phyloP scores from a whole-genome alignment of 768 basidiomycete genomes.

The Amanita pallidorosea region DNA sequence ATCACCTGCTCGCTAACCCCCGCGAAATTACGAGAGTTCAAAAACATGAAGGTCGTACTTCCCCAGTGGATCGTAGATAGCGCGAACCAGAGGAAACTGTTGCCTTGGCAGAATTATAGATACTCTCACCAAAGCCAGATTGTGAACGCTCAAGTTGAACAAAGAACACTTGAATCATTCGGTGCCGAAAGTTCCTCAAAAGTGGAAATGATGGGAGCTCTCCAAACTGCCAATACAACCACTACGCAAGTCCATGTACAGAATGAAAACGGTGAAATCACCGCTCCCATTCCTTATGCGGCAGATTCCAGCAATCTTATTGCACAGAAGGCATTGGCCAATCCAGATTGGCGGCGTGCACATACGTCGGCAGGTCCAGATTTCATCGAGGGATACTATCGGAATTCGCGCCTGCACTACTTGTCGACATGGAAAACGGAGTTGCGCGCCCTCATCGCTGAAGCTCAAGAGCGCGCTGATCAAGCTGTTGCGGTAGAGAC shows the following conservation, averaged over 20 bases:
- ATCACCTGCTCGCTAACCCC: conserved; percentile 87
- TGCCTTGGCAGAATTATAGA: conserved; percentile 74
- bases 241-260: neutral
- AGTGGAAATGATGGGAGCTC: neutral
- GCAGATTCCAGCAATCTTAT: conserved; percentile 55
- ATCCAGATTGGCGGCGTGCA: conserved; percentile 76
- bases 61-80: conserved; percentile 88
- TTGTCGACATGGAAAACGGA: conserved; percentile 90
- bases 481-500: neutral
- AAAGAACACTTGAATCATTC: conserved; percentile 18
- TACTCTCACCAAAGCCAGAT: conserved; percentile 39
- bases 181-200: neutral
- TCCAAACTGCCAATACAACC: conserved; percentile 13
- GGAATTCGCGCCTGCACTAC: conserved; percentile 88
- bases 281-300: conserved; percentile 56
- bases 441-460: conserved; percentile 63
- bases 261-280: conserved; percentile 24
- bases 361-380: conserved; percentile 81
- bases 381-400: conserved; percentile 79
- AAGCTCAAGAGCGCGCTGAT: conserved; percentile 54
- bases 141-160: conserved; percentile 32
- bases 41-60: conserved; percentile 79
- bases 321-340: conserved; percentile 71
- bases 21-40: conserved; percentile 81
- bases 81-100: conserved; percentile 47